phyloP scores from a whole-genome alignment of 108 stramenopile genomes.

The Schizochytrium sp. region DNA sequence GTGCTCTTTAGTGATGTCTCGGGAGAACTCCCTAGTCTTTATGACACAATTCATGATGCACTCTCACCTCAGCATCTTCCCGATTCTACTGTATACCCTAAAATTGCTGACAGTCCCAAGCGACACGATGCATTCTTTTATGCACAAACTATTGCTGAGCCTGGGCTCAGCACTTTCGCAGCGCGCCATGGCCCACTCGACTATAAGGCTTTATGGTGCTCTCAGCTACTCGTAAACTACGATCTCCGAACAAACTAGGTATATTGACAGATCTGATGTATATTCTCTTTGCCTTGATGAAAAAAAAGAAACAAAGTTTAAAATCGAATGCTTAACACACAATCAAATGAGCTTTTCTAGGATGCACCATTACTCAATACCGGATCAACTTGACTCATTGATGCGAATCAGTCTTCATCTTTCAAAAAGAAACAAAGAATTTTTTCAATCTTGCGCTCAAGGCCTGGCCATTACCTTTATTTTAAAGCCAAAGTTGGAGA shows the following conservation, averaged over 20 bases:
- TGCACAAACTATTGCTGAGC: not conserved
- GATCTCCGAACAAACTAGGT: not conserved
- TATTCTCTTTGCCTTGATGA: no score
- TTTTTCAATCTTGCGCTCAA: no score
- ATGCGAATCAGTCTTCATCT: no score
- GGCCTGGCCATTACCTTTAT: no score
- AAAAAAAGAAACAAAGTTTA: no score
- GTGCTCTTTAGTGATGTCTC: constrained; percentile 11
- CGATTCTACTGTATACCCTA: not conserved
- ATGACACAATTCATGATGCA: constrained; percentile 28
- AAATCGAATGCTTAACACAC: no score
- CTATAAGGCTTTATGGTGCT: not conserved
- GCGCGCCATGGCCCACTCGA: not conserved
- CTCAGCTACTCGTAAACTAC: not conserved
- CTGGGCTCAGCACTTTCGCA: not conserved
- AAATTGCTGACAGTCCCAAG: not conserved
- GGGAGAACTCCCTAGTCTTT: not conserved
- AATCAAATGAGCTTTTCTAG: no score
- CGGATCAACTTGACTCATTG: no score
- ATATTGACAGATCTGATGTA: no score
- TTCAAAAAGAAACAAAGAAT: no score
- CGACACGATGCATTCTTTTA: not conserved
- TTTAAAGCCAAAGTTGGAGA: no score
- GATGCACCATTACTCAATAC: no score
- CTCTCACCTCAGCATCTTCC: constrained; percentile 12